phyloP scores from a whole-genome alignment of 1,284 basidiomycete genomes.

The Uromyces viciae-fabae region DNA sequence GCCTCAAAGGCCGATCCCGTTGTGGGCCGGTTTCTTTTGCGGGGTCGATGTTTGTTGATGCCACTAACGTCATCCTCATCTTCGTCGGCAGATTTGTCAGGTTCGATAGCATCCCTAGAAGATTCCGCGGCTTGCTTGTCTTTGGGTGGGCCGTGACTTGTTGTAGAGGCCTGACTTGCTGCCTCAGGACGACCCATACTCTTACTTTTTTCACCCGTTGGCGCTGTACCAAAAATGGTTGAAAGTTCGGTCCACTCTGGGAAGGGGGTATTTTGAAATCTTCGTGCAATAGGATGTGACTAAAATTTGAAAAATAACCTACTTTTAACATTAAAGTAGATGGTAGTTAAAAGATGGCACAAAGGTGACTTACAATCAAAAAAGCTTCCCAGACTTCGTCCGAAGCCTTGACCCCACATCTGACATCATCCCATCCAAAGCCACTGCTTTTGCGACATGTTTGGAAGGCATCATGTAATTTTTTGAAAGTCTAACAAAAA shows the following conservation, averaged over 20 bases:
- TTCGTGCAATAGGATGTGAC: not conserved
- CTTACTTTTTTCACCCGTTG: not conserved
- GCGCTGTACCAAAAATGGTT: not conserved
- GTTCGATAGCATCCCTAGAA: no score
- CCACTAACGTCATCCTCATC: no score
- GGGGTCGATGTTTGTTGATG: not conserved
- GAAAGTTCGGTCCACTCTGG: not conserved
- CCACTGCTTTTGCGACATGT: not conserved
- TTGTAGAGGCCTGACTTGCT: not conserved
- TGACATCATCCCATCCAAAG: conserved; percentile 1
- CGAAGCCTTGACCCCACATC: not conserved
- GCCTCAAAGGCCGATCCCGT: not conserved
- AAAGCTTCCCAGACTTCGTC: not conserved
- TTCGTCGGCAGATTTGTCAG: not conserved
- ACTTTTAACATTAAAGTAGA: no score
- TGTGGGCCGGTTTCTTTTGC: not conserved
- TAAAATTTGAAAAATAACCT: not conserved
- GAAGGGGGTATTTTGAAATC: not conserved
- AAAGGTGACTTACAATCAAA: not conserved
- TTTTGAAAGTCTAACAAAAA: not conserved
- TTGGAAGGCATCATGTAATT: not conserved
- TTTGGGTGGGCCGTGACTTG: no score
- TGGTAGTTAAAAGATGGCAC: not conserved
- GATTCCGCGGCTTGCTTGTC: no score
- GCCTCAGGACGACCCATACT: no score